Conservation (phyloP, 805 yeast species). For the Starmerella asiatica region DNA sequence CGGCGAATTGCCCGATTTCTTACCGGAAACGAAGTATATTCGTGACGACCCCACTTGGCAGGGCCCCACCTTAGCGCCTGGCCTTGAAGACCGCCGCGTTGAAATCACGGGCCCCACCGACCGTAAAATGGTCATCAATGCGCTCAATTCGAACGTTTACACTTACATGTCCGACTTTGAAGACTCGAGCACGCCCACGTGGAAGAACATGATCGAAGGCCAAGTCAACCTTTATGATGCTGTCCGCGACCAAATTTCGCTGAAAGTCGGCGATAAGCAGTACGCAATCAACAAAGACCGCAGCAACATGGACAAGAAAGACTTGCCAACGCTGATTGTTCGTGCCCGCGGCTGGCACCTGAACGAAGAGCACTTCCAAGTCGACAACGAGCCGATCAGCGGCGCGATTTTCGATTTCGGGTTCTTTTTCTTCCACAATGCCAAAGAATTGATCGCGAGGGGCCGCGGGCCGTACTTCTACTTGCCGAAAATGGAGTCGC, state of each 20-base stretch:
- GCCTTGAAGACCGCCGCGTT: conserved; percentile 56
- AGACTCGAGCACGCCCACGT: conserved; percentile 59
- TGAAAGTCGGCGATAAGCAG: conserved; percentile 29
- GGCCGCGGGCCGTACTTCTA: conserved; percentile 63
- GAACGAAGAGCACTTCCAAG: conserved; percentile 48
- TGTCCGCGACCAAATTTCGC: conserved; percentile 41
- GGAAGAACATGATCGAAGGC: conserved; percentile 54
- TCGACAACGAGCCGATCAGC: conserved; percentile 54
- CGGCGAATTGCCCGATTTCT: conserved; percentile 54
- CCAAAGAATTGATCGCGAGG: conserved; percentile 39
- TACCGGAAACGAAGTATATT: conserved; percentile 49
- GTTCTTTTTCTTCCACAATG: conserved; percentile 56
- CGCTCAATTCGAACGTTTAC: conserved; percentile 53
- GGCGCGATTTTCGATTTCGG: conserved; percentile 62
- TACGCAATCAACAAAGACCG: conserved; percentile 43
- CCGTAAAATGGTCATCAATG: conserved; percentile 63
- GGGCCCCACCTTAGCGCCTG: conserved; percentile 56
- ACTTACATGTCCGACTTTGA: conserved; percentile 69
- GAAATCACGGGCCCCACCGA: conserved; percentile 70
- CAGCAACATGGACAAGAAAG: conserved; percentile 25
- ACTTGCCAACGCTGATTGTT: conserved; percentile 41
- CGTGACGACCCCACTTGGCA: conserved; percentile 58
- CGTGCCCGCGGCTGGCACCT: conserved; percentile 64
- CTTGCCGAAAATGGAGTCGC: conserved; percentile 66
- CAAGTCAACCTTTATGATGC: conserved; percentile 60